Evolutionary conservation across 2,329 filamentous ascomycete species (phyloP).

Genomic region (Calonectria leucothoes): DNA sequence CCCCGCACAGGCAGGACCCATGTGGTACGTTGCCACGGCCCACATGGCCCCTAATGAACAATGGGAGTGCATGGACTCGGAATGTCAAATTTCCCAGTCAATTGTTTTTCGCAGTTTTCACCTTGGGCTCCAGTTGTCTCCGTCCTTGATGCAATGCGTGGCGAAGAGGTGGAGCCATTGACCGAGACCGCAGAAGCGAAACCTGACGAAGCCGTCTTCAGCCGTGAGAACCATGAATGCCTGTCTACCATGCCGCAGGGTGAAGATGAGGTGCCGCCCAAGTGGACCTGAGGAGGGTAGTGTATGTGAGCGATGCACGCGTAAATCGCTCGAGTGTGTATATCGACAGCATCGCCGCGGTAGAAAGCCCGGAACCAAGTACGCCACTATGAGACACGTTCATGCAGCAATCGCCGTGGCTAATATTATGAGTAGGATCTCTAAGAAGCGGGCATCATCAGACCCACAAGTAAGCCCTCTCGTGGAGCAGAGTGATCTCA

Average conservation of each 20-base stretch:
- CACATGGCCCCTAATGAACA: neutral
- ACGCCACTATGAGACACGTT: neutral
- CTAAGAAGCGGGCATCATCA: neutral
- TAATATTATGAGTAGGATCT: neutral
- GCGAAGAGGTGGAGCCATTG: neutral
- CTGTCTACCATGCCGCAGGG: slow-evolving; percentile 51
- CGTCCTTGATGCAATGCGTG: neutral
- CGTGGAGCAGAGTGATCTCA: neutral
- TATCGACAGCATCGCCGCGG: slow-evolving; percentile 54
- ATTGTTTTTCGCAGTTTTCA: neutral
- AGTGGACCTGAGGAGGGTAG: slow-evolving; percentile 25
- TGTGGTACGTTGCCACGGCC: neutral
- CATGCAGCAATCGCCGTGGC: neutral
- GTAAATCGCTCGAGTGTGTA: slow-evolving; percentile 51
- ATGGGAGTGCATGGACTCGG: neutral
- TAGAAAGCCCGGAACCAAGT: slow-evolving; percentile 51
- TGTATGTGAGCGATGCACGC: slow-evolving; percentile 50
- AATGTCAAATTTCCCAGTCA: neutral
- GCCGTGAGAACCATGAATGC: slow-evolving; percentile 35
- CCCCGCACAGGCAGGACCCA: neutral
- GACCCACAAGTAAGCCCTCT: neutral
- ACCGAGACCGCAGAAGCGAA: neutral
- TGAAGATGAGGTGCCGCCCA: slow-evolving; percentile 53
- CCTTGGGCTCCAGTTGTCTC: neutral
- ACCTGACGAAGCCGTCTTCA: neutral